Evolutionary conservation across 208 protist species (phyloP).

Genomic region (Crithidia bombi): DNA sequence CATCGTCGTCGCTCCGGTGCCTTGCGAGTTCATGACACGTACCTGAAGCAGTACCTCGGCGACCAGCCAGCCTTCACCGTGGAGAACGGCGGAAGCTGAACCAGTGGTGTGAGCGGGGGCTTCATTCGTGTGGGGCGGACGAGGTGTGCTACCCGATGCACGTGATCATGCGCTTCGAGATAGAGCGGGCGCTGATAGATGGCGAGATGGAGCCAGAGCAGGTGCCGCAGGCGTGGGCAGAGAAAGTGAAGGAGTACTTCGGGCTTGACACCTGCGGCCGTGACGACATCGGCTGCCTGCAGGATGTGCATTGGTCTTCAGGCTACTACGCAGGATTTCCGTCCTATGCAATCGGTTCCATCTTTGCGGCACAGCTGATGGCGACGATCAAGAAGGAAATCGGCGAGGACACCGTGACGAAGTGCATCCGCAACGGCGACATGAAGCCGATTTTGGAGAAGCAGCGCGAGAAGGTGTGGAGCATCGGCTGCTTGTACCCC

Average conservation of each 20-base stretch:
- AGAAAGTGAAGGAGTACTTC: slow-evolving; percentile 87
- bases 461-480: slow-evolving; percentile 72
- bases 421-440: slow-evolving; percentile 55
- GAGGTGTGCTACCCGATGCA: slow-evolving; percentile 91
- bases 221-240: slow-evolving; percentile 73
- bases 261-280: slow-evolving; percentile 69
- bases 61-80: slow-evolving; percentile 54
- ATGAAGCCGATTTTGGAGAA: slow-evolving; percentile 58
- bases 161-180: slow-evolving; percentile 87
- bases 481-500: slow-evolving; percentile 40
- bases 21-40: slow-evolving; percentile 61
- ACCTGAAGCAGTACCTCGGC: slow-evolving; percentile 52
- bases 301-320: slow-evolving; percentile 84
- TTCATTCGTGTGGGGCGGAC: slow-evolving; percentile 87
- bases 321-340: slow-evolving; percentile 84
- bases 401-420: slow-evolving; percentile 43
- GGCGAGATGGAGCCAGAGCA: slow-evolving; percentile 72
- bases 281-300: slow-evolving; percentile 74
- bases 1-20: slow-evolving; percentile 55
- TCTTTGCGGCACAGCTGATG: slow-evolving; percentile 83
- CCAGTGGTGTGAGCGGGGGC: slow-evolving; percentile 61
- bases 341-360: slow-evolving; percentile 72
- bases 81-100: slow-evolving; percentile 49
- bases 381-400: slow-evolving; percentile 60
- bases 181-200: slow-evolving; percentile 84